Conservation (phyloP, 768 basidiomycete genomes). For the Trametes sanguinea region DNA sequence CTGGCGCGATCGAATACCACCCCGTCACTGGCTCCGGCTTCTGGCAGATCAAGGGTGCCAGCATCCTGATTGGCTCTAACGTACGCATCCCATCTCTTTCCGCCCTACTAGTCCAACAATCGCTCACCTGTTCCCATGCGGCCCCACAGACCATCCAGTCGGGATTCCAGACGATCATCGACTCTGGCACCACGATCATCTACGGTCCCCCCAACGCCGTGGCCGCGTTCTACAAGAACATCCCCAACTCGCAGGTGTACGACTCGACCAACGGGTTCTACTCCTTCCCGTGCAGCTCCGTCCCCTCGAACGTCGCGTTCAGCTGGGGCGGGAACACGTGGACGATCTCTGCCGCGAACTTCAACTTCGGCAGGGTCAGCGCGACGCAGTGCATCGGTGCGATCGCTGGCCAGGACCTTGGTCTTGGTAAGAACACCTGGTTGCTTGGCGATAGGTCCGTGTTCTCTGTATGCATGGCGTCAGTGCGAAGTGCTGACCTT, state of each 20-base stretch:
- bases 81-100: neutral
- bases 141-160: neutral
- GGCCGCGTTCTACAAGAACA: constrained; percentile 27
- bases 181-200: constrained; percentile 36
- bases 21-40: constrained; percentile 22
- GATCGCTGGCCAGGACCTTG: constrained; percentile 23
- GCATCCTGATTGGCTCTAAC: constrained; percentile 17
- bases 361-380: constrained; percentile 29
- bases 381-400: constrained; percentile 27
- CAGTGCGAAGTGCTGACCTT: neutral
- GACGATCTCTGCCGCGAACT: constrained; percentile 18
- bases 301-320: constrained; percentile 20
- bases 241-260: constrained; percentile 28
- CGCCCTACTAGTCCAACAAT: neutral
- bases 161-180: constrained; percentile 30
- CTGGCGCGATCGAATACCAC: constrained; percentile 40
- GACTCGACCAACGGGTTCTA: constrained; percentile 29
- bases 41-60: constrained; percentile 33
- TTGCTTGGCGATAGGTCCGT: constrained; percentile 23
- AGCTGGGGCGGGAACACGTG: constrained; percentile 27
- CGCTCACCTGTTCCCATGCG: constrained; percentile 16
- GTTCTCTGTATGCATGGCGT: neutral
- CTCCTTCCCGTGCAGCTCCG: constrained; percentile 24
- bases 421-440: constrained; percentile 25
- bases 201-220: constrained; percentile 30